A percentile compares a stretch with the other conserved stretches of the same genome.
phyloP scores from a whole-genome alignment of 352 stramenopile genomes.

The Globisporangium orthogonon region DNA sequence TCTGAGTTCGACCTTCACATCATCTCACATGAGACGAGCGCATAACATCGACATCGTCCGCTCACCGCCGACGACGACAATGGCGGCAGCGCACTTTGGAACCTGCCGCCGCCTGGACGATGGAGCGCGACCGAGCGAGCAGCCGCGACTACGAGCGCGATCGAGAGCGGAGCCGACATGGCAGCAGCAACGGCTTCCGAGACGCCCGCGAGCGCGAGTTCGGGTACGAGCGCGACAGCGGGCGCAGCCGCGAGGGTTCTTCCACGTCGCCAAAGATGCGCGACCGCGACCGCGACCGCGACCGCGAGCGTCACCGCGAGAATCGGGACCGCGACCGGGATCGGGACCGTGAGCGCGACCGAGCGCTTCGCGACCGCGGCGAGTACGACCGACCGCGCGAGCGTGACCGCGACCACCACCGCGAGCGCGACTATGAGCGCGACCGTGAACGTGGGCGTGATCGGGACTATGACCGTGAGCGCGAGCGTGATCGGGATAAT shows the following conservation, averaged over 20 bases:
- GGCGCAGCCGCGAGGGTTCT: slow-evolving; percentile 18
- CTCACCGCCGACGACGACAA: no score
- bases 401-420: slow-evolving; percentile 26
- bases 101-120: slow-evolving; percentile 3
- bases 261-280: slow-evolving; percentile 9
- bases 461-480: background rate
- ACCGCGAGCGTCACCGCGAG: slow-evolving; percentile 17
- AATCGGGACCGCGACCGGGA: slow-evolving; percentile 22
- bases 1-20: no score
- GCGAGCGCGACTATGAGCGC: slow-evolving; percentile 24
- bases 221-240: slow-evolving; percentile 15
- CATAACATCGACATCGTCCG: no score
- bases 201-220: slow-evolving; percentile 5
- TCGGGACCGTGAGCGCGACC: slow-evolving; percentile 27
- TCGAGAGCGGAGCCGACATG: slow-evolving; percentile 1
- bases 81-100: no score
- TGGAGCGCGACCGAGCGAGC: slow-evolving; percentile 20
- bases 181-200: background rate
- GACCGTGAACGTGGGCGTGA: slow-evolving; percentile 13
- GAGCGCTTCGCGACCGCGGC: slow-evolving; percentile 25
- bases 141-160: slow-evolving; percentile 11
- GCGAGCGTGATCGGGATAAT: background rate
- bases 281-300: slow-evolving; percentile 24
- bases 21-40: no score
- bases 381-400: slow-evolving; percentile 19